Conservation (phyloP, 345 rosid species). For the Euphorbia pulcherrima region DNA sequence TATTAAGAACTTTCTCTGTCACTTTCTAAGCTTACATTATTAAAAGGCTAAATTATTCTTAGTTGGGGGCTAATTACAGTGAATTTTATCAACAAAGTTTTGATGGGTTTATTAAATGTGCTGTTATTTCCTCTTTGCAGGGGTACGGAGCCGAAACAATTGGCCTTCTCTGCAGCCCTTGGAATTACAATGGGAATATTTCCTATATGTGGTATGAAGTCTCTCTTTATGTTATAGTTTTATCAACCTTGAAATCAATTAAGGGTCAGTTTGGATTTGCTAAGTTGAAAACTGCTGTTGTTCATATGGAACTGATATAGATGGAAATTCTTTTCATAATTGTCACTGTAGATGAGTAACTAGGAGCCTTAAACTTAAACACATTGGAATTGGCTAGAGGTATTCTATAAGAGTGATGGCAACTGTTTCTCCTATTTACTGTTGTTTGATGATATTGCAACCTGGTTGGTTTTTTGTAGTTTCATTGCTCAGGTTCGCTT, state of each 20-base stretch:
- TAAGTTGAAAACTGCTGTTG: not conserved
- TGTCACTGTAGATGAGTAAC: not conserved
- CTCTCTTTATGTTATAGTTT: not conserved
- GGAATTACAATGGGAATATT: constrained; percentile 84
- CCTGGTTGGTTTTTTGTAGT: not conserved
- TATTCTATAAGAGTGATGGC: not conserved
- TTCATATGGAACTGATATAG: not conserved
- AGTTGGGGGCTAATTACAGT: not conserved
- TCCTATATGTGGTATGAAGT: constrained; percentile 73
- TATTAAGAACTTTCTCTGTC: not conserved
- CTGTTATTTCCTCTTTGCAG: constrained; percentile 27
- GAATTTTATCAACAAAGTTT: not conserved
- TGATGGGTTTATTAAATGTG: not conserved
- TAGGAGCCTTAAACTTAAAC: not conserved
- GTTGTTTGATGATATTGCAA: not conserved
- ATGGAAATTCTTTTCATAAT: not conserved
- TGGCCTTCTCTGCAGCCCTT: constrained; percentile 83
- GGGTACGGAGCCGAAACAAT: constrained; percentile 83
- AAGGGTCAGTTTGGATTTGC: not conserved
- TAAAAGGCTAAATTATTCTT: no score
- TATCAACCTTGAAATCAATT: not conserved
- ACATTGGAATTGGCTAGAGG: not conserved
- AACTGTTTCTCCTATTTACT: not conserved
- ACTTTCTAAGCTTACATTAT: not conserved
- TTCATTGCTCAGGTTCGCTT: not conserved